These are phyloP conservation scores for Pelargonium fulgidum DNA, from an alignment of 441 rosid species.

Conservation along the genomic window DNA sequence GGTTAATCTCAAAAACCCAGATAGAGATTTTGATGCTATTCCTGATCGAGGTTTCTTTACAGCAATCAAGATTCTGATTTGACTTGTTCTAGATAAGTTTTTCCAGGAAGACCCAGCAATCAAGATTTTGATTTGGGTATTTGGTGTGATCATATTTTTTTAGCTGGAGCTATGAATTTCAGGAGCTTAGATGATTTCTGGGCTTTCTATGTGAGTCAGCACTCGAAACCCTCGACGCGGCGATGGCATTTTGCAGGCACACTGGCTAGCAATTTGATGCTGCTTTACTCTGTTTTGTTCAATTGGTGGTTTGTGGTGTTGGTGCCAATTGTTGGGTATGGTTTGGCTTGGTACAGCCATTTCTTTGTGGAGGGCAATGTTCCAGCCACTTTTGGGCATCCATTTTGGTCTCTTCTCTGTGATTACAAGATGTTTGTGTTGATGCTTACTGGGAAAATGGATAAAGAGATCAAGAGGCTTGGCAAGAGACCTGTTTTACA, in stretches of 20 bases:
- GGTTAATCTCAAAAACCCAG: too few relatives aligned
- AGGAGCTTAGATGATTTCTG: constrained; percentile 90
- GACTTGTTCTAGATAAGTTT: too few relatives aligned
- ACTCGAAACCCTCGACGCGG: constrained; percentile 80
- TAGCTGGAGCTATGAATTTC: constrained; percentile 56
- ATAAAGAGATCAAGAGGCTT: constrained; percentile 87
- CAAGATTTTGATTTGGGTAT: constrained; percentile 1
- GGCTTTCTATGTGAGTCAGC: constrained; percentile 84
- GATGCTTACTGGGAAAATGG: constrained; percentile 92
- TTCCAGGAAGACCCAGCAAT: background rate
- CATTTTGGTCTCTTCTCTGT: constrained; percentile 81
- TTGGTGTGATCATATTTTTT: constrained; percentile 6
- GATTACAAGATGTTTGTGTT: constrained; percentile 88
- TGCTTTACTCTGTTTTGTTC: constrained; percentile 52
- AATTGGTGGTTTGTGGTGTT: constrained; percentile 51
- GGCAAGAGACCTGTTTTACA: constrained; percentile 83
- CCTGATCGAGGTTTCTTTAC: too few relatives aligned
- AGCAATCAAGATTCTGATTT: too few relatives aligned
- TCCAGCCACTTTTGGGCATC: constrained; percentile 81
- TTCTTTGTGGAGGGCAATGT: constrained; percentile 86
- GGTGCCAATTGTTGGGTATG: constrained; percentile 78
- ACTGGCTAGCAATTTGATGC: constrained; percentile 37
- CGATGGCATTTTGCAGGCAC: constrained; percentile 86
- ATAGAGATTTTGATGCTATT: too few relatives aligned
- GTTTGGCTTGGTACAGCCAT: constrained; percentile 90